Conservation (phyloP, 2,329 filamentous ascomycete species). For the Fusarium setosum region DNA sequence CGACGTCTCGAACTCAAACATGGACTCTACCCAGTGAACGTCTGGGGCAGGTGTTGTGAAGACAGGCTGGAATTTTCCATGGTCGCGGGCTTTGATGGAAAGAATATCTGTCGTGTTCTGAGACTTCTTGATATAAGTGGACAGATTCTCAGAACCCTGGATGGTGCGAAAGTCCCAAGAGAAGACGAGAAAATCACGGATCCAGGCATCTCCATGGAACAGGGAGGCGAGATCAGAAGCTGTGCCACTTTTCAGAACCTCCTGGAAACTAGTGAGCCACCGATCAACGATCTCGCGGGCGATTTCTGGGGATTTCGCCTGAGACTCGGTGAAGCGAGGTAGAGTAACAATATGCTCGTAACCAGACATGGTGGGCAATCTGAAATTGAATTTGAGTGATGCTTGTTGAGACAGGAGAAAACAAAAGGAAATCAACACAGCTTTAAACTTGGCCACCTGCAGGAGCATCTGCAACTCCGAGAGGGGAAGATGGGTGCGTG, state of each 20-base stretch:
- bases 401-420: neutral
- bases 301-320: constrained; percentile 1
- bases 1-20: constrained; percentile 15
- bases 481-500: neutral
- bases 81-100: neutral
- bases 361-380: neutral
- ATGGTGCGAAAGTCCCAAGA: constrained; percentile 46
- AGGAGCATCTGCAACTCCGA: neutral
- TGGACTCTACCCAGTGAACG: constrained; percentile 5
- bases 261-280: constrained; percentile 2
- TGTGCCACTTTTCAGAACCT: constrained; percentile 1
- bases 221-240: neutral
- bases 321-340: neutral
- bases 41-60: neutral
- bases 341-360: constrained; percentile 3
- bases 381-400: neutral
- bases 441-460: neutral
- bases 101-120: constrained; percentile 1
- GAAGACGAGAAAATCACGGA: constrained; percentile 42
- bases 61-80: constrained; percentile 1
- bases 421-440: neutral
- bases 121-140: neutral
- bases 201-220: constrained; percentile 43
- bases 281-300: neutral
- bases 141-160: constrained; percentile 18